Conservation (phyloP, 2,329 filamentous ascomycete genomes). For the Huntiella bhutanensis region DNA sequence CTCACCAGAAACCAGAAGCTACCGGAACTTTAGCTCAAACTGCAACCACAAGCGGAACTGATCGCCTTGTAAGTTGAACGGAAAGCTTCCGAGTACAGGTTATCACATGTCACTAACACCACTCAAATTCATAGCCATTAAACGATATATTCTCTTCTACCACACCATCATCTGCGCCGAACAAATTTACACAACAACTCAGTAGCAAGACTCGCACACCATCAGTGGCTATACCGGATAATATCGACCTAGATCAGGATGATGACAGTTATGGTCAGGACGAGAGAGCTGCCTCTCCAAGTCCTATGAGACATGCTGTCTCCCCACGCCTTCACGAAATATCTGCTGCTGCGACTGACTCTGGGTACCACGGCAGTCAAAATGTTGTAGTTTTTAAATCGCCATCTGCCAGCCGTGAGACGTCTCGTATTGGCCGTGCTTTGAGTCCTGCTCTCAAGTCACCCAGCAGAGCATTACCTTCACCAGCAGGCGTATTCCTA, state of each 20-base stretch:
- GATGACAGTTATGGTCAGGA: constrained; percentile 6
- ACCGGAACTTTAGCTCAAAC: background rate
- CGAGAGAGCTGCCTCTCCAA: constrained; percentile 10
- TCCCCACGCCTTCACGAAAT: constrained; percentile 1
- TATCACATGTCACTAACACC: background rate
- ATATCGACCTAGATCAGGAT: background rate
- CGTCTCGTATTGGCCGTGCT: background rate
- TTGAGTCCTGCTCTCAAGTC: constrained; percentile 2
- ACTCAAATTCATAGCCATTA: constrained; percentile 27
- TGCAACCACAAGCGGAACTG: too few species aligned
- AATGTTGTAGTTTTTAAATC: constrained; percentile 2
- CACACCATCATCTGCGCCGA: constrained; percentile 33
- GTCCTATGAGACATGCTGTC: constrained; percentile 2
- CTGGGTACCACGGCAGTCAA: constrained; percentile 52
- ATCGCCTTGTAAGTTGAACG: too few species aligned
- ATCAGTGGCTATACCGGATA: background rate
- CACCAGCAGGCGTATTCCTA: background rate
- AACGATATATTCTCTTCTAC: constrained; percentile 36
- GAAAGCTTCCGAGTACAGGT: background rate
- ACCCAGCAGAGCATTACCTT: background rate
- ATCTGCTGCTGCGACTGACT: constrained; percentile 25
- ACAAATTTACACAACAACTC: constrained; percentile 31
- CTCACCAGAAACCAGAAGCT: background rate
- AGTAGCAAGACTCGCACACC: constrained; percentile 31
- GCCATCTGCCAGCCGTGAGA: background rate